A percentile compares a stretch with the other conserved stretches of the same genome.
phyloP scores from a whole-genome alignment of 2,329 filamentous ascomycete genomes.

The Ophiocordyceps australis region DNA sequence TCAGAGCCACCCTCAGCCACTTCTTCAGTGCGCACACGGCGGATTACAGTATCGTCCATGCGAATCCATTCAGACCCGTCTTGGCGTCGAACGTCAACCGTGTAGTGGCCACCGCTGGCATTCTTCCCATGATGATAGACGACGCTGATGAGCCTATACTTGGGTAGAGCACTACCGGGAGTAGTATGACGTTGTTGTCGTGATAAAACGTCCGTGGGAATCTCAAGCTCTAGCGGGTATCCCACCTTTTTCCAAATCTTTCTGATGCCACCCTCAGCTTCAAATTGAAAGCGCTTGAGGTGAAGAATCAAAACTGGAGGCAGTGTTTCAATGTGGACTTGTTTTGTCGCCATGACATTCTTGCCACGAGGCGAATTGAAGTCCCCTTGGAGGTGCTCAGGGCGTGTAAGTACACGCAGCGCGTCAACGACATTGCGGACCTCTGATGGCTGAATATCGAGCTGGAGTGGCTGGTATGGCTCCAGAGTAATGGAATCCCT shows the following conservation, averaged over 20 bases:
- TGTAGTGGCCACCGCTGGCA: slow-evolving; percentile 91
- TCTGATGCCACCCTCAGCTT: slow-evolving; percentile 70
- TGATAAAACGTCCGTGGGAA: slow-evolving; percentile 78
- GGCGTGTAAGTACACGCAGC: slow-evolving; percentile 63
- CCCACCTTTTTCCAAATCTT: slow-evolving; percentile 99
- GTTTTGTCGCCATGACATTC: slow-evolving; percentile 69
- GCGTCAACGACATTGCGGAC: slow-evolving; percentile 88
- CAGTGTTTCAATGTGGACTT: slow-evolving; percentile 82
- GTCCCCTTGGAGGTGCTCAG: slow-evolving; percentile 72
- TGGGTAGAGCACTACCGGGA: slow-evolving; percentile 52
- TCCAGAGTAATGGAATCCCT: slow-evolving; percentile 87
- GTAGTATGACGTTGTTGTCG: slow-evolving; percentile 47
- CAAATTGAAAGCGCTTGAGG: slow-evolving; percentile 93
- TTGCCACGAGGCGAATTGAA: slow-evolving; percentile 65
- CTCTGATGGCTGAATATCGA: slow-evolving; percentile 79
- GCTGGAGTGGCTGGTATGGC: slow-evolving; percentile 82
- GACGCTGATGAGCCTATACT: slow-evolving; percentile 73
- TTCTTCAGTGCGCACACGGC: slow-evolving; percentile 70
- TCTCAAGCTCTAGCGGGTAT: slow-evolving; percentile 86
- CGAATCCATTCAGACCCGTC: slow-evolving; percentile 94
- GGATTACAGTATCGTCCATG: slow-evolving; percentile 82
- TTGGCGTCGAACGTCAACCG: slow-evolving; percentile 87
- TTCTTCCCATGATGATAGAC: slow-evolving; percentile 98
- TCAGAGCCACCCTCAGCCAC: slow-evolving; percentile 75
- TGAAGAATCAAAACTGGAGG: slow-evolving; percentile 88